These are phyloP conservation scores for Penicillium longicatenatum DNA, from an alignment of 495 filamentous ascomycete genomes.

Conservation along the genomic window DNA sequence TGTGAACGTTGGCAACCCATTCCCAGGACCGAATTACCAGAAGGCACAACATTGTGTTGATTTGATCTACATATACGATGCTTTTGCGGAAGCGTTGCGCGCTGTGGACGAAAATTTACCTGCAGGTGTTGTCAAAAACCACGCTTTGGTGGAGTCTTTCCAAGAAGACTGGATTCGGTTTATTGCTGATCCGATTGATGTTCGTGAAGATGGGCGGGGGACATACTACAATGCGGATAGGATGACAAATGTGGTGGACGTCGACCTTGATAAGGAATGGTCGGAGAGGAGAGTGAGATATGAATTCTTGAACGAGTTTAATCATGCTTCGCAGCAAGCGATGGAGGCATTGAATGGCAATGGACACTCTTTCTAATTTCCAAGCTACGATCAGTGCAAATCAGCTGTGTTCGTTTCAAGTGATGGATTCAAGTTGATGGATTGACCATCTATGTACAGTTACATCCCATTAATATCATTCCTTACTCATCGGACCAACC, in stretches of 20 bases:
- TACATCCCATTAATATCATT: background rate
- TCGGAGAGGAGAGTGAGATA: background rate
- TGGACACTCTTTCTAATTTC: background rate
- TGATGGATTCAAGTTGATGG: background rate
- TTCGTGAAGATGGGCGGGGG: background rate
- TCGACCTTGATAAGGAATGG: background rate
- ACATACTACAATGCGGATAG: slow-evolving; percentile 2
- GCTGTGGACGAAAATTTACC: background rate
- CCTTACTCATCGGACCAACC: background rate
- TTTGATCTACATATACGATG: slow-evolving; percentile 4
- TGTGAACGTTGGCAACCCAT: slow-evolving; percentile 1
- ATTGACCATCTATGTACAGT: background rate
- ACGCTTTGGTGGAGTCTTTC: background rate
- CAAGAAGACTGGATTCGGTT: slow-evolving; percentile 4
- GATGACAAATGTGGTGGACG: background rate
- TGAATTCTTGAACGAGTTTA: background rate
- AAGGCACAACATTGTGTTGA: slow-evolving; percentile 2
- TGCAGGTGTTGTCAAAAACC: background rate
- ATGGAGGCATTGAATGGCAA: background rate
- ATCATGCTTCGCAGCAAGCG: background rate
- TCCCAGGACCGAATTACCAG: background rate
- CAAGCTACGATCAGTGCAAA: background rate
- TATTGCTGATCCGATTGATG: background rate
- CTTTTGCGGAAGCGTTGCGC: background rate
- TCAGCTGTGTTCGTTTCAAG: background rate